Evolutionary conservation across 1,284 basidiomycete genomes (phyloP), one percentile per base, ranked within the genome.

Genomic region (Tylopilus sp.): DNA sequence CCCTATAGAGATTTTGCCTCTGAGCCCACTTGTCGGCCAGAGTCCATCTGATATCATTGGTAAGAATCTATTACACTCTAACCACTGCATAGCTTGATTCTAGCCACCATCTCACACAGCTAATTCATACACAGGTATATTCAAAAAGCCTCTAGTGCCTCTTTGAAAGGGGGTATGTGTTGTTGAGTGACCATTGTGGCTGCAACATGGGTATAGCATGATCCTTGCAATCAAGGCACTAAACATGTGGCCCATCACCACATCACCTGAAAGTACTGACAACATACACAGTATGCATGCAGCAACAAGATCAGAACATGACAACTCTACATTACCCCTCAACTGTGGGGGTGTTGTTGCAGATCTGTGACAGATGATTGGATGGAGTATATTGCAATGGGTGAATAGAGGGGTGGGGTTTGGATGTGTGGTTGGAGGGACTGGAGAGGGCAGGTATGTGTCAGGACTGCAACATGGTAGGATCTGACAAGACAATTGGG

Each of bases 1-100:
- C 73, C 76, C 75, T 61, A 66, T 77, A 78, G 76, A 75, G n/a
- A n/a, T 58, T 44, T 58, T 9, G 47, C 58, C 55, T 47, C 54
- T 29, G 52, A 60, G 53, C 53, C 18, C n/a, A 38, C 41, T 51
- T 16, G 26, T 32, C 33, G 54, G 52, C 53, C 53, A 41, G 39
- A n/a, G 22, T 5, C 15, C 38, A 41, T 51, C 29, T 29, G 29
- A 6, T 53, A 29, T 29, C 29, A 29, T 29, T 29, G 29, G 29
- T 29, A 29, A 29, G 29, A 29, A 29, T 29, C 29, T 29, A 29
- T 29, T 29, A 29, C 29, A 29, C 29, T 29, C 29, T 29, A 29
- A 29, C 29, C 29, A 29, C 29, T 29, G 29, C 29, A 29, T 29
- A 29, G 29, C 29, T 29, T 29, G 29, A 29, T 29, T 29, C 29